Evolutionary conservation across 768 basidiomycete genomes (phyloP), one percentile per base, ranked within the genome.

Genomic region (Leccinum broughii): DNA sequence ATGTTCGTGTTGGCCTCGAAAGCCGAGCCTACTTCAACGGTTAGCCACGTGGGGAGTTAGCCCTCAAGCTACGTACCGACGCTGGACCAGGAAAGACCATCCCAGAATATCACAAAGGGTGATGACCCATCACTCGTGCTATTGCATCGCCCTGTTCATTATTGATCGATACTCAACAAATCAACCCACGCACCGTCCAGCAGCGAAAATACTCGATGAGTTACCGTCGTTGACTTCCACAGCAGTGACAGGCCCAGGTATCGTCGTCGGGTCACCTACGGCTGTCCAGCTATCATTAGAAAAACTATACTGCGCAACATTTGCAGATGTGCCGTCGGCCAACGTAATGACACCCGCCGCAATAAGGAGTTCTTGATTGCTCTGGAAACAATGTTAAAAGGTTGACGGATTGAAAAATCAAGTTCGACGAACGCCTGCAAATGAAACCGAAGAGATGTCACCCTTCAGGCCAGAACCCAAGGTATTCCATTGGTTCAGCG

Each of bases 191-290:
- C 62, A 93, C 88, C 83, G 85, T 66, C 96, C 96, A 35, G 95
- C 93, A 51, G 89, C 92, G 68, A 95, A 99, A 57, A 98, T 83
- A 67, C 91, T 96, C 66, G 85, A 90, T 1, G 76, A 71, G 70
- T 97, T 93, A 22, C 83, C 82, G 63, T 87, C 79, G 72, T 98
- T 92, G 46, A 94, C 89, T 56, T 89, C 89, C 55, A 98, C 72
- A 11, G 96, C 95, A 3, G 93, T 90, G 2, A 94, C 90, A 3
- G 95, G 94, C 3, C 96, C 96, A 50, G 95, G 93, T 24, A 98
- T 78, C 51, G 84, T 79, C 13, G 73, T 71, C 13, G 82, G 73
- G 50, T 77, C 70, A 10, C 91, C 93, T 28, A 95, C 70, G 1
- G 87, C 70, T 8, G 77, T 76, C 96, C 96, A 99, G 2, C 85